A percentile compares a stretch with the other conserved stretches of the same genome.
phyloP scores from a whole-genome alignment of 768 basidiomycete species.

The Thelephora ganbajun region DNA sequence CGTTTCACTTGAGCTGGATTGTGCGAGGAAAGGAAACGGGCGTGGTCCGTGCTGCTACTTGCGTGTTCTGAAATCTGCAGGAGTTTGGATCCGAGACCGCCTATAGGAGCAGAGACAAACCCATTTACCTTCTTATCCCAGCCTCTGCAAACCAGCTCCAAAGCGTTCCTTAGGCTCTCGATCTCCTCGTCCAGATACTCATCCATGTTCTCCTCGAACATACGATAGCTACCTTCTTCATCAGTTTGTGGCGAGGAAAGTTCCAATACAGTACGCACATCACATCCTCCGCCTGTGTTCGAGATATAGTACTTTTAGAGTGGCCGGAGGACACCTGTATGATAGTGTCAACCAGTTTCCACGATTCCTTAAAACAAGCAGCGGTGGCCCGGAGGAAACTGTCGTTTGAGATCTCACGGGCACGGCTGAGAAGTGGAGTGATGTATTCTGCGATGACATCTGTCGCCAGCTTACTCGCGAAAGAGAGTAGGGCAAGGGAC shows the following conservation, averaged over 20 bases:
- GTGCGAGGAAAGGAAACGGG: slow-evolving; percentile 68
- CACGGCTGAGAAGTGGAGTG: slow-evolving; percentile 57
- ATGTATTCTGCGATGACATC: slow-evolving; percentile 78
- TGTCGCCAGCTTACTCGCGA: slow-evolving; percentile 69
- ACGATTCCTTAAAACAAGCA: slow-evolving; percentile 80
- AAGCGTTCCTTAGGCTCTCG: slow-evolving; percentile 59
- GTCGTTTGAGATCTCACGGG: slow-evolving; percentile 58
- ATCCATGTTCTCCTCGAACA: slow-evolving; percentile 97
- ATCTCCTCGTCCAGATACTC: slow-evolving; percentile 94
- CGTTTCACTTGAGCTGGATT: slow-evolving; percentile 90
- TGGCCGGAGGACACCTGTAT: slow-evolving; percentile 35
- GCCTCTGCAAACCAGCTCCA: slow-evolving; percentile 59
- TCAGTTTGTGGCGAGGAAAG: neutral
- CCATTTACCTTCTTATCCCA: slow-evolving; percentile 66
- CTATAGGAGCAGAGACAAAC: neutral
- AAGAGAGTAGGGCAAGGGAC: slow-evolving; percentile 64
- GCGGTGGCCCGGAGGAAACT: slow-evolving; percentile 76
- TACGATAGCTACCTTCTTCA: slow-evolving; percentile 48
- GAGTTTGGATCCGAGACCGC: neutral
- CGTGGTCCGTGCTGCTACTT: slow-evolving; percentile 10
- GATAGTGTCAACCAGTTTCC: slow-evolving; percentile 72
- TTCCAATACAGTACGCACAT: slow-evolving; percentile 36
- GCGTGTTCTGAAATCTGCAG: slow-evolving; percentile 13
- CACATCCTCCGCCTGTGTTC: slow-evolving; percentile 62
- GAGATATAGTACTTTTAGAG: slow-evolving; percentile 25